Evolutionary conservation across 2,329 filamentous ascomycete species (phyloP).

Genomic region (Septoria linicola): DNA sequence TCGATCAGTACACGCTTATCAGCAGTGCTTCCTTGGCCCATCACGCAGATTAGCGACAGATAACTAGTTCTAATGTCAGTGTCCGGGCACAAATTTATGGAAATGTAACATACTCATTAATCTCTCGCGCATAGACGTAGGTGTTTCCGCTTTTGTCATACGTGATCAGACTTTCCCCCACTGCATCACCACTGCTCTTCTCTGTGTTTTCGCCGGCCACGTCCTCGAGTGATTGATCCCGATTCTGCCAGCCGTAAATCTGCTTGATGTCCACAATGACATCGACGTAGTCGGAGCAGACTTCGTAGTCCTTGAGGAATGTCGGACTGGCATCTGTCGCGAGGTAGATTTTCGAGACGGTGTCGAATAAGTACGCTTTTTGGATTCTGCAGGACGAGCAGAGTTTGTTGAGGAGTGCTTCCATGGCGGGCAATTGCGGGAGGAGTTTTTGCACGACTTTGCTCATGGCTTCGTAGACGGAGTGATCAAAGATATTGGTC

Average conservation of each 20-base stretch:
- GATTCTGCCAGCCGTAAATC: constrained; percentile 73
- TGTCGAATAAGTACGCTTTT: constrained; percentile 97
- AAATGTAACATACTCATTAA: constrained; percentile 58
- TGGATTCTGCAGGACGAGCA: constrained; percentile 93
- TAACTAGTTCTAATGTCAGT: constrained; percentile 51
- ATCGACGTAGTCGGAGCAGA: constrained; percentile 98
- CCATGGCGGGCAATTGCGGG: constrained; percentile 85
- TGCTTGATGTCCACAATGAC: constrained; percentile 97
- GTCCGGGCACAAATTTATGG: not conserved
- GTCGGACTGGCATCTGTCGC: constrained; percentile 91
- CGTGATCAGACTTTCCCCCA: constrained; percentile 60
- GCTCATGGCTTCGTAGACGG: constrained; percentile 96
- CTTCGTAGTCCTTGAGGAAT: constrained; percentile 94
- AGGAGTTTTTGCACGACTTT: constrained; percentile 98
- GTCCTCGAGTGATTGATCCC: constrained; percentile 8
- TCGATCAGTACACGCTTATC: constrained; percentile 82
- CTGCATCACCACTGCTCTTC: constrained; percentile 1
- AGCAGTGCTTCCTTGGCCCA: constrained; percentile 77
- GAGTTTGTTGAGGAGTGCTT: constrained; percentile 89
- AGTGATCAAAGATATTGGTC: constrained; percentile 97
- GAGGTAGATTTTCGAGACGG: constrained; percentile 97
- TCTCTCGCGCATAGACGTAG: constrained; percentile 64
- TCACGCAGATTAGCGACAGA: constrained; percentile 78
- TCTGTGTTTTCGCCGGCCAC: too few species aligned
- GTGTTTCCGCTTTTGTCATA: constrained; percentile 59